A percentile compares a stretch with the other conserved stretches of the same genome.
Conservation (phyloP, 2,329 filamentous ascomycete species). For the Passalora sequoiae region DNA sequence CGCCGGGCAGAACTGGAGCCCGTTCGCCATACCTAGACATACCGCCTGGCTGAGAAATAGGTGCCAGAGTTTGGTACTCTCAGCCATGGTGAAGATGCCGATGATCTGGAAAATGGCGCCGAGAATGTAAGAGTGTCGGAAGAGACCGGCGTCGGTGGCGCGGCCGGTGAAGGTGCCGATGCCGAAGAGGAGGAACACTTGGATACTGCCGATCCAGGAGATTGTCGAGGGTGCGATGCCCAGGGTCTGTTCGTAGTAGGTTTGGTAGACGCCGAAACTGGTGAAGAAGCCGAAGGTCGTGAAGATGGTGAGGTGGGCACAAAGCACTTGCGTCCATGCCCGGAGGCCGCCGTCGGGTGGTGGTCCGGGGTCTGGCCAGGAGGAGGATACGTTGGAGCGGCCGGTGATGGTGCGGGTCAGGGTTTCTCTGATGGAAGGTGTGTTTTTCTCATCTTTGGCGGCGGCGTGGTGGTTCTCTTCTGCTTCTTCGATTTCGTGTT, state of each 20-base stretch:
- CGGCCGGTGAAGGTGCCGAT: conserved; percentile 50
- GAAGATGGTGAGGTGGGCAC: conserved; percentile 31
- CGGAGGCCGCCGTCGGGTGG: conserved; percentile 40
- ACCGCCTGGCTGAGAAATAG: conserved; percentile 50
- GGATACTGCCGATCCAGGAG: conserved; percentile 51
- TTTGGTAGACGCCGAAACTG: conserved; percentile 39
- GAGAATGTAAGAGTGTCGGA: conserved; percentile 41
- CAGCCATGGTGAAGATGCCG: conserved; percentile 50
- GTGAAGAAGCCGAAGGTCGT: conserved; percentile 30
- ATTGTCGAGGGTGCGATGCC: conserved; percentile 41
- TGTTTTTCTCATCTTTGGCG: conserved; percentile 2
- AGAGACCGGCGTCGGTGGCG: conserved; percentile 49
- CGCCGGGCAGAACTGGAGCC: conserved; percentile 59
- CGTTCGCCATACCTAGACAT: conserved; percentile 52
- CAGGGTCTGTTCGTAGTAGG: conserved; percentile 40
- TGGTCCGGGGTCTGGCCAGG: conserved; percentile 33
- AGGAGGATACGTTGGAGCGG: conserved; percentile 24
- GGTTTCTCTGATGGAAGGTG: conserved; percentile 6
- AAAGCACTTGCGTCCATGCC: conserved; percentile 33
- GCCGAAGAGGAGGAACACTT: conserved; percentile 50
- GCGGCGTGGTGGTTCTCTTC: conserved; percentile 9
- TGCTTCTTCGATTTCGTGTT: conserved; percentile 18
- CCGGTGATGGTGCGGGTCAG: conserved; percentile 24
- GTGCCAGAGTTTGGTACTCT: conserved; percentile 50
- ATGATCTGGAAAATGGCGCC: conserved; percentile 46